Evolutionary conservation across 176 grass and related monocot genomes (phyloP), one percentile per base, ranked within the genome.

Genomic region (Zea luxurians): DNA sequence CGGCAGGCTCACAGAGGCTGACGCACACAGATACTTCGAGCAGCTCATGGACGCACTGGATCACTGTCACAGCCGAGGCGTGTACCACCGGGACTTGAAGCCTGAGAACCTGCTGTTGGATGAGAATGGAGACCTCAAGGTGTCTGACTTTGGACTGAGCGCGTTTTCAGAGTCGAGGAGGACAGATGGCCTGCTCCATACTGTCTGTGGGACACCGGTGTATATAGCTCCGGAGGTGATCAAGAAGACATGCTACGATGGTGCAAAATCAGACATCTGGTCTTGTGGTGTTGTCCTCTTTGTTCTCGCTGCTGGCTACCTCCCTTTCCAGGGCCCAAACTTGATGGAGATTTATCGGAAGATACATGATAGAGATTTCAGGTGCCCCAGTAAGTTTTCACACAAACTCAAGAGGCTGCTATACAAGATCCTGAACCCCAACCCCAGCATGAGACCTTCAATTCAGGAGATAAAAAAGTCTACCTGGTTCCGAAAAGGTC

Each of bases 151-250:
- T 61, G 92, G 92, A 6, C 37, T 95, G 78, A 95, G 92, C 5
- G 92, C 92, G 44, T 81, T 97, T 73, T 84, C 84, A 4, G 81
- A 83, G 5, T 97, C 91, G 0, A 88, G 74, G 62, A 52, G 87
- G 21, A 83, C 91, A 78, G 93, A 89, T 15, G 90, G 88, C 8
- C 37, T 97, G 64, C 84, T 97, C 54, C 93, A 97, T 59, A 97
- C 93, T 27, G 76, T 90, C 70, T 97, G 93, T 2, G 93, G 93
- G 6, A 97, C 93, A 2, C 93, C 90, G 0, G 90, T 90, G 35
- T 97, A 97, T 89, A 90, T 93, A 18, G 93, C 93, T 84, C 93
- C 93, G 40, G 93, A 97, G 90, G 90, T 97, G 35, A 81, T 97
- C 53, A 67, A 71, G 71, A 78, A 78, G 10, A 66, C 4, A 53